Conservation (phyloP, 176 grass and related monocot species). For the Pontederia paniculata region DNA sequence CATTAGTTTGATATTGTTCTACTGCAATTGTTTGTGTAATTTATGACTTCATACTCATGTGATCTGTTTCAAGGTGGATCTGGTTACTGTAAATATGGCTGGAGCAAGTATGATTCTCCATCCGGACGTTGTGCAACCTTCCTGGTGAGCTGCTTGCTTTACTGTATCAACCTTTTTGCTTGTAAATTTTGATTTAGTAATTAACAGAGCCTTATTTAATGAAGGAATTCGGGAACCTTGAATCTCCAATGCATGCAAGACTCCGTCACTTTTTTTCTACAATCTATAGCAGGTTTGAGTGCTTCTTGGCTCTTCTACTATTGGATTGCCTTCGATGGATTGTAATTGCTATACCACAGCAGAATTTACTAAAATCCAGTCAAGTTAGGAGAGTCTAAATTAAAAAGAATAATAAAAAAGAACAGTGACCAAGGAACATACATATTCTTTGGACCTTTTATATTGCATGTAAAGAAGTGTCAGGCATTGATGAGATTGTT, state of each 20-base stretch:
- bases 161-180: background rate
- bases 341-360: background rate
- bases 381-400: too few relatives aligned
- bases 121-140: conserved; percentile 87
- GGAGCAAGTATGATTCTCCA: conserved; percentile 93
- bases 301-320: background rate
- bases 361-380: too few relatives aligned
- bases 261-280: conserved; percentile 83
- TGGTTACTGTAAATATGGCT: conserved; percentile 94
- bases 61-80: conserved; percentile 64
- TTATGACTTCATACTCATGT: conserved; percentile 14
- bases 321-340: background rate
- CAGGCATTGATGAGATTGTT: too few relatives aligned
- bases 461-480: too few relatives aligned
- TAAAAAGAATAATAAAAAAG: too few relatives aligned
- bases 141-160: conserved; percentile 33
- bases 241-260: conserved; percentile 84
- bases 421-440: too few relatives aligned
- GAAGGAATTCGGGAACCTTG: conserved; percentile 96
- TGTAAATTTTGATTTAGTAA: background rate
- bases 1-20: background rate
- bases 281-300: conserved; percentile 58
- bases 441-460: too few relatives aligned
- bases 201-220: background rate
- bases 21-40: conserved; percentile 10